Percentiles rank a stretch among this genome's conserved stretches.
phyloP scores from a whole-genome alignment of 306 rosid genomes.

The Dalbergia cultrata region DNA sequence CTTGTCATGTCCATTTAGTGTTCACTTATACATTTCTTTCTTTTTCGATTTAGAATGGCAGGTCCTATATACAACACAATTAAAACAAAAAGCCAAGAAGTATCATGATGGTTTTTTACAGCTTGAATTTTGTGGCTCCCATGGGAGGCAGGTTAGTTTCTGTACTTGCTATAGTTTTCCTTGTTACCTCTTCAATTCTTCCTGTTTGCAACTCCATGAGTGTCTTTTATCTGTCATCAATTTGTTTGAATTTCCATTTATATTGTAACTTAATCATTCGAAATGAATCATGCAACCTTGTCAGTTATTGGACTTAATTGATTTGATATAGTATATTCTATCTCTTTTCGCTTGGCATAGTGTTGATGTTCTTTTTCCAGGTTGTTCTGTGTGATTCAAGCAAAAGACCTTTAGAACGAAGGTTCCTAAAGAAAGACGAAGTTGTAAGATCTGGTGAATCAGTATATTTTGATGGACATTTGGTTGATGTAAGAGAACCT shows the following conservation, averaged over 20 bases:
- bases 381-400: slow-evolving; percentile 68
- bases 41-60: slow-evolving; percentile 68
- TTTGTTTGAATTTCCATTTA: slow-evolving; percentile 39
- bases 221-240: slow-evolving; percentile 12
- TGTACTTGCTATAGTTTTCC: slow-evolving; percentile 29
- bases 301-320: background rate
- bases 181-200: background rate
- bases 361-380: slow-evolving; percentile 52
- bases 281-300: slow-evolving; percentile 15
- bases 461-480: slow-evolving; percentile 67
- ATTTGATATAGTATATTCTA: background rate
- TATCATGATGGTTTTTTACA: slow-evolving; percentile 77
- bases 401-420: slow-evolving; percentile 62
- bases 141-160: slow-evolving; percentile 69
- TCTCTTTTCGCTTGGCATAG: background rate
- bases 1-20: slow-evolving; percentile 32
- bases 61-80: slow-evolving; percentile 70
- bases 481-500: slow-evolving; percentile 73
- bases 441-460: slow-evolving; percentile 64
- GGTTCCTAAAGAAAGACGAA: slow-evolving; percentile 73
- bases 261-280: slow-evolving; percentile 30
- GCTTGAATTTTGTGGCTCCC: slow-evolving; percentile 61
- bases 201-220: background rate
- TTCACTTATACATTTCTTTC: slow-evolving; percentile 34
- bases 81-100: slow-evolving; percentile 74